Conservation (phyloP, 2,329 filamentous ascomycete genomes). For the Cladosporium velox region DNA sequence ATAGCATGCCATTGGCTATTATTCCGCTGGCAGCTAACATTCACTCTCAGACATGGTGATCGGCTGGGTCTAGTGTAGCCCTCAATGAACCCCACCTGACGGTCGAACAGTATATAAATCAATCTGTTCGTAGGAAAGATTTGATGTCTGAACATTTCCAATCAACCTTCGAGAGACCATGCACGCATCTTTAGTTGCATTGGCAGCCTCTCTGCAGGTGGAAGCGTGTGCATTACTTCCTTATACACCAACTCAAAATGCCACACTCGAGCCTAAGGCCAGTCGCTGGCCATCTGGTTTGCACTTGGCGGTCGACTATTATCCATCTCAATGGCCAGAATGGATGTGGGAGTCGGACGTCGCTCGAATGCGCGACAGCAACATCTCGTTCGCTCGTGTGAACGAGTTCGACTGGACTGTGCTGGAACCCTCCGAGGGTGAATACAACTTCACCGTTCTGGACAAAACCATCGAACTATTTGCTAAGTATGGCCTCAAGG, state of each 20-base stretch:
- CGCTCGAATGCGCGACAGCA: slow-evolving; percentile 28
- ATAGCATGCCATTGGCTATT: not conserved
- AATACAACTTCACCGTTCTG: slow-evolving; percentile 31
- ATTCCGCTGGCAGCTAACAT: not conserved
- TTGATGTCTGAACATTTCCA: not conserved
- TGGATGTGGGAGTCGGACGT: slow-evolving; percentile 32
- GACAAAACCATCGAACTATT: slow-evolving; percentile 28
- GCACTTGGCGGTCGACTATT: slow-evolving; percentile 30
- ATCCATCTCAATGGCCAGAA: slow-evolving; percentile 32
- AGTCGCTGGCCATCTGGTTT: slow-evolving; percentile 27
- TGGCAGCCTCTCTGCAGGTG: not conserved
- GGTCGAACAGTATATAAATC: not conserved
- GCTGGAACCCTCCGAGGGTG: slow-evolving; percentile 27
- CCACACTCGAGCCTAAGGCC: slow-evolving; percentile 14
- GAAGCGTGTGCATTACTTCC: not conserved
- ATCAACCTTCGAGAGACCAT: not conserved
- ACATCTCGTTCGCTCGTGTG: slow-evolving; percentile 29
- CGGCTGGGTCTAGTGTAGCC: not conserved
- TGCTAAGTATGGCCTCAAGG: slow-evolving; percentile 27
- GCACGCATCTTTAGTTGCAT: not conserved
- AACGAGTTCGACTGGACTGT: slow-evolving; percentile 32
- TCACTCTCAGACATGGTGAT: not conserved
- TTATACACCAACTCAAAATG: slow-evolving; percentile 1
- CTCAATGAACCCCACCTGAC: not conserved
- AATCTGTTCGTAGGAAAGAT: not conserved